Percentiles rank a stretch among this genome's conserved stretches.
phyloP scores from a whole-genome alignment of 257 asterid species.

The Parsonsia alboflavescens region DNA sequence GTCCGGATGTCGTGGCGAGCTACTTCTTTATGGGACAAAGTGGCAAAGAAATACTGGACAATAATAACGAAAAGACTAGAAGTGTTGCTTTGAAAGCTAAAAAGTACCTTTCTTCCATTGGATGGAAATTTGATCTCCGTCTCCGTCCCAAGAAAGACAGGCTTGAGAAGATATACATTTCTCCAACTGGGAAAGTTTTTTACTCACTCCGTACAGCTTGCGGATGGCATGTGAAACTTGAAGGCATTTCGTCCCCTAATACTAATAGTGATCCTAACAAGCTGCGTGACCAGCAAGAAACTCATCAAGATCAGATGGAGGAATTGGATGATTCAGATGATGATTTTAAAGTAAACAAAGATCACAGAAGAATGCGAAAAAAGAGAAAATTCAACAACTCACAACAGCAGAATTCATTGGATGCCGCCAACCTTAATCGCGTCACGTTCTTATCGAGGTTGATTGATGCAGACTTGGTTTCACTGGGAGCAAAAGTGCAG shows the following conservation, averaged over 20 bases:
- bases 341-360: too few species aligned
- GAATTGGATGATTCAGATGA: too few species aligned
- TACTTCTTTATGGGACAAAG: constrained; percentile 11
- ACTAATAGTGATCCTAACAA: neutral
- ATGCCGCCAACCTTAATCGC: constrained; percentile 43
- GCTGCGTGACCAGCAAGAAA: constrained; percentile 4
- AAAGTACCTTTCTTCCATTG: constrained; percentile 52
- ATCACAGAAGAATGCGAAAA: too few species aligned
- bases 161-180: constrained; percentile 35
- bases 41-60: neutral
- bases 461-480: constrained; percentile 58
- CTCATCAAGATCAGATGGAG: too few species aligned
- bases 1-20: constrained; percentile 58
- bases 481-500: constrained; percentile 58
- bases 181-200: constrained; percentile 47
- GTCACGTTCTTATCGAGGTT: constrained; percentile 65
- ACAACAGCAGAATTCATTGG: constrained; percentile 5
- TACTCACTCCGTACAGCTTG: constrained; percentile 55
- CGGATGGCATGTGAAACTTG: constrained; percentile 26
- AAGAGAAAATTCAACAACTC: neutral
- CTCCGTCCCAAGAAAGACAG: neutral
- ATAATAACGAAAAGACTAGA: neutral
- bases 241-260: constrained; percentile 1
- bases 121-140: constrained; percentile 43
- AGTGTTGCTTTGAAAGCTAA: constrained; percentile 32